These are phyloP conservation scores for Blepharisma undulans DNA, from an alignment of 169 alveolate genomes.

Conservation along the genomic window DNA sequence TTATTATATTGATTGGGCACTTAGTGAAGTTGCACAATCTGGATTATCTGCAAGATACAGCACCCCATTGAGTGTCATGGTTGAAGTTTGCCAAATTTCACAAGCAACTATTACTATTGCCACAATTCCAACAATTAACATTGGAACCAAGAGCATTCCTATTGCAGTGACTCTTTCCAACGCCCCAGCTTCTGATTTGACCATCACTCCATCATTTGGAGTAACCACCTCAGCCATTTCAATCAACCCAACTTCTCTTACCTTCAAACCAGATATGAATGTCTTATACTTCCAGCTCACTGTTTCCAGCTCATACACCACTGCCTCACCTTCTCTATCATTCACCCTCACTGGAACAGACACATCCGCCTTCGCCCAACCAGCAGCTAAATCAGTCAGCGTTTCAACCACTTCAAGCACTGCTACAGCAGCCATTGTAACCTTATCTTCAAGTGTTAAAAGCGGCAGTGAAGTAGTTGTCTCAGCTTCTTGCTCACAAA, in stretches of 20 bases:
- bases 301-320: neutral
- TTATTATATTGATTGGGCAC: slow-evolving; percentile 20
- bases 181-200: neutral
- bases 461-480: neutral
- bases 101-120: neutral
- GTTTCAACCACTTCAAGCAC: neutral
- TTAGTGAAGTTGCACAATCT: neutral
- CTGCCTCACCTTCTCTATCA: neutral
- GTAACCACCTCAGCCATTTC: neutral
- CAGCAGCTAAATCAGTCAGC: neutral
- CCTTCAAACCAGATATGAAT: neutral
- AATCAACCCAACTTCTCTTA: neutral
- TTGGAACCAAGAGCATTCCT: neutral
- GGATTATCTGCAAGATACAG: neutral
- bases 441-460: neutral
- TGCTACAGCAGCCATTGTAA: neutral
- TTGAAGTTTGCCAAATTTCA: neutral
- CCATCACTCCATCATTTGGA: neutral
- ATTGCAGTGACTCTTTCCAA: neutral
- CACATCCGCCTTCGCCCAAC: neutral
- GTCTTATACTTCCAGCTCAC: neutral
- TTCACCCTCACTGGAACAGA: neutral
- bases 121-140: neutral
- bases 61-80: neutral
- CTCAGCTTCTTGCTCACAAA: neutral